Evolutionary conservation across 345 rosid genomes (phyloP).

Genomic region (Dipteronia dyeriana): DNA sequence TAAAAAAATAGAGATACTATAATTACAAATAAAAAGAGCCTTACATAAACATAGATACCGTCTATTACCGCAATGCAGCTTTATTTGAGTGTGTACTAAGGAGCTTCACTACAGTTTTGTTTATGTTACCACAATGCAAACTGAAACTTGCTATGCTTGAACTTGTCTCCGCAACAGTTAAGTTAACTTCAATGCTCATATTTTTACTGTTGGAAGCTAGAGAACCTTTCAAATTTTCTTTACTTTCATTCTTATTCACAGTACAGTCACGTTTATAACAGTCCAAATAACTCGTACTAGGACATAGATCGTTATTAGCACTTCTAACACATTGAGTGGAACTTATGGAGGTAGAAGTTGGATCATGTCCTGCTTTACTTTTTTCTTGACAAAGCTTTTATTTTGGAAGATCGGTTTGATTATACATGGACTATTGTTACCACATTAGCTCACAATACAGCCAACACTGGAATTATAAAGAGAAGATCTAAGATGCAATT

Average conservation of each 20-base stretch:
- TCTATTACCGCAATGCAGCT: no score
- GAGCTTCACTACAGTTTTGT: conserved; percentile 25
- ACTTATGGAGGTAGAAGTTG: conserved; percentile 35
- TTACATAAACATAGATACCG: no score
- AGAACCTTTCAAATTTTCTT: conserved; percentile 40
- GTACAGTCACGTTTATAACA: conserved; percentile 17
- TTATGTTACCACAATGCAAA: conserved; percentile 30
- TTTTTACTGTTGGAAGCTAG: conserved; percentile 35
- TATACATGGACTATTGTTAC: conserved; percentile 31
- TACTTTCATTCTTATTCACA: conserved; percentile 28
- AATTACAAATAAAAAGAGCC: no score
- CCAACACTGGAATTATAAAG: conserved; percentile 24
- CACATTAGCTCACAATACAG: conserved; percentile 29
- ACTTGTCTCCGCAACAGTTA: conserved; percentile 33
- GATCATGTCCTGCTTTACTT: conserved; percentile 44
- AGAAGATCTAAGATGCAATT: conserved; percentile 34
- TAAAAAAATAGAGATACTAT: no score
- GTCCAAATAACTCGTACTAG: conserved; percentile 35
- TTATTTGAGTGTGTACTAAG: no score
- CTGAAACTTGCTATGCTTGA: conserved; percentile 34
- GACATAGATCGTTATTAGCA: conserved; percentile 32
- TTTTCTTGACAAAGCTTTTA: conserved; percentile 60
- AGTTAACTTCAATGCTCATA: conserved; percentile 39
- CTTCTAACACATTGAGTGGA: conserved; percentile 27
- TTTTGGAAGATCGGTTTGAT: conserved; percentile 54